These are phyloP conservation scores for Vicia sativa DNA, from an alignment of 306 rosid species.

Conservation along the genomic window DNA sequence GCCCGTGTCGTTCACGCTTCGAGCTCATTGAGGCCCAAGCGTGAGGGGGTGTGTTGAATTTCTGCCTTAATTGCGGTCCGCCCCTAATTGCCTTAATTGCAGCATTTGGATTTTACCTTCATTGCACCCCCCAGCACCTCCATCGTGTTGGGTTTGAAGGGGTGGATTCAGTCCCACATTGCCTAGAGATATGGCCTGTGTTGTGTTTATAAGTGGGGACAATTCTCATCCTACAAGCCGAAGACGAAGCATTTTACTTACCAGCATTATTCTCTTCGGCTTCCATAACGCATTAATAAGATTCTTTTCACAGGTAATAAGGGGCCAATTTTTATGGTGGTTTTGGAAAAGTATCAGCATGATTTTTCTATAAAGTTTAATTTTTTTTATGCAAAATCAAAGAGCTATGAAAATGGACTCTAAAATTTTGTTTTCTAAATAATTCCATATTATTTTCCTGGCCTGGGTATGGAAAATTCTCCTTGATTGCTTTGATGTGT, in stretches of 20 bases:
- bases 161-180: too few species aligned
- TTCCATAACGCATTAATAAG: neutral
- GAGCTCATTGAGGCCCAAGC: too few species aligned
- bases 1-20: too few species aligned
- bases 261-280: conserved; percentile 13
- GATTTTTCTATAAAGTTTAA: neutral
- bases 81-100: too few species aligned
- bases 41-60: too few species aligned
- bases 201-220: too few species aligned
- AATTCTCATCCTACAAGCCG: too few species aligned
- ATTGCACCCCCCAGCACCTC: too few species aligned
- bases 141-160: too few species aligned
- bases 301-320: neutral
- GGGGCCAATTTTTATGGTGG: conserved; percentile 4
- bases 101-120: too few species aligned
- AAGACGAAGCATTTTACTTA: conserved; percentile 21
- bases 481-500: conserved; percentile 3
- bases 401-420: conserved; percentile 21
- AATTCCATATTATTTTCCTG: conserved; percentile 14
- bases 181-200: too few species aligned
- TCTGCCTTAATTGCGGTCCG: too few species aligned
- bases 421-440: neutral
- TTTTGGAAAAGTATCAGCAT: conserved; percentile 23
- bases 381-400: neutral
- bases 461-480: neutral